Conservation (phyloP, 768 basidiomycete species). For the Amanita muscaria region DNA sequence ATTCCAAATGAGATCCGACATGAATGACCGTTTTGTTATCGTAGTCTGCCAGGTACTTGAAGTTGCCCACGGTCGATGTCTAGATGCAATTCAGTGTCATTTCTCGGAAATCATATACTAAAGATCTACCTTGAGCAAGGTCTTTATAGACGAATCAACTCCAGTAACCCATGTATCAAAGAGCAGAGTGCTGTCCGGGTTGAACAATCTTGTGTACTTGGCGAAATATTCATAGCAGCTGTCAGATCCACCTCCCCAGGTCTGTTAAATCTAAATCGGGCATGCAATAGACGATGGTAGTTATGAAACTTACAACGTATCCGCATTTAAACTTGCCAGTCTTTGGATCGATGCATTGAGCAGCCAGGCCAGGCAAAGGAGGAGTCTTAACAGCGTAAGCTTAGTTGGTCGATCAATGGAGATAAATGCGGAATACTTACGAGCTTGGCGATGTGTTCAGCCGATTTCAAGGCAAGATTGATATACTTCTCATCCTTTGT, state of each 20-base stretch:
- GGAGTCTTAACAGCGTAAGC: background rate
- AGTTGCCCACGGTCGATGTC: constrained; percentile 58
- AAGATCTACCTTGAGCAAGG: constrained; percentile 43
- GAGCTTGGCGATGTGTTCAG: constrained; percentile 41
- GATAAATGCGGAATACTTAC: constrained; percentile 18
- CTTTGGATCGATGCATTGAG: constrained; percentile 47
- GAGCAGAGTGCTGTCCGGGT: constrained; percentile 53
- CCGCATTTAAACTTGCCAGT: constrained; percentile 40
- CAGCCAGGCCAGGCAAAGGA: constrained; percentile 39
- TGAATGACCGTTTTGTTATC: constrained; percentile 44
- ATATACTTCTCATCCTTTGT: constrained; percentile 56
- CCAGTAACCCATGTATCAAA: constrained; percentile 62
- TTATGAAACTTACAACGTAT: constrained; percentile 37
- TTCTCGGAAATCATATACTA: too few relatives aligned
- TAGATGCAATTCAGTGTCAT: too few relatives aligned
- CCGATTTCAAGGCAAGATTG: constrained; percentile 40
- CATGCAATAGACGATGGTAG: too few relatives aligned
- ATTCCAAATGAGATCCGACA: constrained; percentile 65
- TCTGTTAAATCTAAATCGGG: too few relatives aligned
- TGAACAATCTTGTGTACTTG: constrained; percentile 61
- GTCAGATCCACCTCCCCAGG: constrained; percentile 68
- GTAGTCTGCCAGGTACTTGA: constrained; percentile 58
- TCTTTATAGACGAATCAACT: constrained; percentile 60
- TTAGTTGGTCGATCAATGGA: too few relatives aligned
- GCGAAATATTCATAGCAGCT: constrained; percentile 75